A percentile compares a stretch with the other conserved stretches of the same genome.
These are phyloP conservation scores for Leishmania lainsoni DNA, from an alignment of 208 protist genomes.

Conservation along the genomic window DNA sequence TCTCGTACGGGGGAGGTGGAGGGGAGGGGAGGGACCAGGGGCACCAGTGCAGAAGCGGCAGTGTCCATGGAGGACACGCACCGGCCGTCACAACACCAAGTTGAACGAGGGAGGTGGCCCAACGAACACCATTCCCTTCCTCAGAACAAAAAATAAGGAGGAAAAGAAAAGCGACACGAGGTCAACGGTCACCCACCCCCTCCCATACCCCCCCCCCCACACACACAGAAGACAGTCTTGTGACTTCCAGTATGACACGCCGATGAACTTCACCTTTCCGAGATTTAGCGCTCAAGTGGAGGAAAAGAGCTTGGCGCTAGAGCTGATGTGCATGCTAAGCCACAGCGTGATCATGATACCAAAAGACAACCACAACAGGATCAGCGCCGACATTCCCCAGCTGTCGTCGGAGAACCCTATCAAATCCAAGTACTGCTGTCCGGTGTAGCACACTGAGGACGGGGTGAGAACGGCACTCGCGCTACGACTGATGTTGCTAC, in stretches of 20 bases:
- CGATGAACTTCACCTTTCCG: background rate
- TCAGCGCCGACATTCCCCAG: conserved; percentile 7
- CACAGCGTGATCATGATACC: conserved; percentile 15
- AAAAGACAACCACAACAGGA: conserved; percentile 12
- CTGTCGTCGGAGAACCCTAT: conserved; percentile 28
- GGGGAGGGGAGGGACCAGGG: background rate
- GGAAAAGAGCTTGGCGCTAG: background rate
- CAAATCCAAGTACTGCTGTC: conserved; percentile 11
- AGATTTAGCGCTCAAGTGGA: background rate
- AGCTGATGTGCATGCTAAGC: conserved; percentile 26
- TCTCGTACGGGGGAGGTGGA: background rate
- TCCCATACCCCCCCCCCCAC: too few species aligned
- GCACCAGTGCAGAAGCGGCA: background rate
- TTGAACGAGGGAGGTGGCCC: background rate
- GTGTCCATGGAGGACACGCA: background rate
- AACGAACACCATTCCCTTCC: too few species aligned
- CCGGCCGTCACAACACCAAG: background rate
- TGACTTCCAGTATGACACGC: background rate
- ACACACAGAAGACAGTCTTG: background rate
- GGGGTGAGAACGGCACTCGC: background rate
- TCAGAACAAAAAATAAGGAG: background rate
- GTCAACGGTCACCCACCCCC: background rate
- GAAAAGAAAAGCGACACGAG: background rate
- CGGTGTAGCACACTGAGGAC: conserved; percentile 10
- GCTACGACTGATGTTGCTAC: background rate